Percentiles rank a stretch among this genome's conserved stretches.
Evolutionary conservation across 805 yeast genomes (phyloP).

Genomic region (Kuraishia piskuri): DNA sequence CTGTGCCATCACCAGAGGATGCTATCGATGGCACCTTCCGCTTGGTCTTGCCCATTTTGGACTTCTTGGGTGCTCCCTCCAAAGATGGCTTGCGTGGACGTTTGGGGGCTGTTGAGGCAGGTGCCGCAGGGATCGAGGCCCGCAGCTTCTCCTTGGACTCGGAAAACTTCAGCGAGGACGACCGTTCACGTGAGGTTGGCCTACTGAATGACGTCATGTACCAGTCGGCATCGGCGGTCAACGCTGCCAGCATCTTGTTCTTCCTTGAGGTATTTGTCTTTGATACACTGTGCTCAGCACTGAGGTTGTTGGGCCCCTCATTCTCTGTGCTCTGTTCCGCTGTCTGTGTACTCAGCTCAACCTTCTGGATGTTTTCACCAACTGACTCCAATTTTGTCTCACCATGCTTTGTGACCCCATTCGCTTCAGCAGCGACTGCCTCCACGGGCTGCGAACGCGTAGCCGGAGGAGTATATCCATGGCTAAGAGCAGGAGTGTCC

Average conservation of each 20-base stretch:
- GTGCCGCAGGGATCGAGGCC: background rate
- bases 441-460: background rate
- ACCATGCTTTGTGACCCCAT: too few species aligned
- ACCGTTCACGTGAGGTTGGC: background rate
- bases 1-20: background rate
- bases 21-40: background rate
- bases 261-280: background rate
- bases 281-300: too few species aligned
- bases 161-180: constrained; percentile 1
- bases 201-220: constrained; percentile 1
- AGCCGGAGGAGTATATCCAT: background rate
- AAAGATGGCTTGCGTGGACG: background rate
- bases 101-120: background rate
- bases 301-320: too few species aligned
- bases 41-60: background rate
- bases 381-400: too few species aligned
- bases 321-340: too few species aligned
- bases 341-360: background rate
- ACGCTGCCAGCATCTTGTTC: background rate
- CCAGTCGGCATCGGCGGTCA: constrained; percentile 3
- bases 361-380: background rate
- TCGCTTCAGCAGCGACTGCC: background rate
- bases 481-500: background rate
- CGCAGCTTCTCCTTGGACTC: background rate
- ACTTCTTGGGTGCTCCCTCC: too few species aligned